These are phyloP conservation scores for Pyrenophora tritici-repentis DNA, from an alignment of 2,329 filamentous ascomycete genomes.

Conservation along the genomic window DNA sequence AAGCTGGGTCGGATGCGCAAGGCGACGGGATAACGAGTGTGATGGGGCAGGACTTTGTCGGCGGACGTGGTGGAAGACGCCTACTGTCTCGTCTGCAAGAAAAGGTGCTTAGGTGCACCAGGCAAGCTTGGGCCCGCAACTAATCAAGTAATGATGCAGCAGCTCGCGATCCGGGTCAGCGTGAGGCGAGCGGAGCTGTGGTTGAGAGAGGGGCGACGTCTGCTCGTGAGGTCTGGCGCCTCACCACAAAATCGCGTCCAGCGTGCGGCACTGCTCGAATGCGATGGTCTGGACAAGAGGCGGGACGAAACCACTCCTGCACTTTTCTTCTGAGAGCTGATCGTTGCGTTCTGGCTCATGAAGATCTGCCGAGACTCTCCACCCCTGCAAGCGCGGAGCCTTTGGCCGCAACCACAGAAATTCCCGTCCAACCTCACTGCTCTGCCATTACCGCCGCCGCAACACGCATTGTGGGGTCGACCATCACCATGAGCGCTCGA, in stretches of 20 bases:
- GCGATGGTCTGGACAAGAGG: conserved; percentile 1
- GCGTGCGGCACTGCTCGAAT: conserved; percentile 1
- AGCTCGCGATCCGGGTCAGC: conserved; percentile 14
- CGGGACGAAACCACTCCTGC: conserved; percentile 14
- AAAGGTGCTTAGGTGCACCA: conserved; percentile 28
- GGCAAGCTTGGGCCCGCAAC: conserved; percentile 30
- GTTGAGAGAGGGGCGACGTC: not conserved
- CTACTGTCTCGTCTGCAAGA: conserved; percentile 21
- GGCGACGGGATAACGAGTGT: conserved; percentile 19
- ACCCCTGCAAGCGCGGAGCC: conserved; percentile 16
- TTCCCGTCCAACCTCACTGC: conserved; percentile 17
- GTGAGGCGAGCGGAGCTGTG: conserved; percentile 3
- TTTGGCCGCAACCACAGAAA: conserved; percentile 21
- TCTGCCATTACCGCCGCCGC: conserved; percentile 22
- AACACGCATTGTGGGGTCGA: conserved; percentile 26
- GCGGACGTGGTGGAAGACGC: conserved; percentile 19
- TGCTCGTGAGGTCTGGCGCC: not conserved
- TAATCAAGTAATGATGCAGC: conserved; percentile 31
- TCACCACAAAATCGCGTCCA: conserved; percentile 1
- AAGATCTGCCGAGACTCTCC: conserved; percentile 16
- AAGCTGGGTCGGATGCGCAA: conserved; percentile 13
- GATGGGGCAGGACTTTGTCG: conserved; percentile 14
- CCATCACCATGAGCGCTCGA: conserved; percentile 65
- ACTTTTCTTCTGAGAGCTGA: conserved; percentile 18
- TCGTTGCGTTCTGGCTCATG: conserved; percentile 17